A percentile compares a stretch with the other conserved stretches of the same genome.
These are phyloP conservation scores for Phialophora tarda DNA, from an alignment of 2,329 filamentous ascomycete species.

Conservation along the genomic window DNA sequence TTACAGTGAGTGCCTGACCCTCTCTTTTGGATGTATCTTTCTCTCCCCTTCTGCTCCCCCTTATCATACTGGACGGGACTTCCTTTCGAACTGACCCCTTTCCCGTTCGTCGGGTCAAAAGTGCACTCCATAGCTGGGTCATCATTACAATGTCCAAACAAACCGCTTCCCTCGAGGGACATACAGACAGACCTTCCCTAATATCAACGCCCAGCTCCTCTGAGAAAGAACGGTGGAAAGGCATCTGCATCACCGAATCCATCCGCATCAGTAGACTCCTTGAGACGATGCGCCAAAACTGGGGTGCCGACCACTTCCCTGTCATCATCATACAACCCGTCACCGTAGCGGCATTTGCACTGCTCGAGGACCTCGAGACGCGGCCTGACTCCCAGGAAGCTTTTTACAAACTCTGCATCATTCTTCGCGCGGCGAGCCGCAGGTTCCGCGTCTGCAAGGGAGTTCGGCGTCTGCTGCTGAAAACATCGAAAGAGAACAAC, in stretches of 20 bases:
- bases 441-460: conserved; percentile 42
- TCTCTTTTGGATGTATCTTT: background rate
- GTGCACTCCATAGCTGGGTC: conserved; percentile 34
- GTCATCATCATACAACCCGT: conserved; percentile 43
- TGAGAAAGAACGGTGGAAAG: conserved; percentile 31
- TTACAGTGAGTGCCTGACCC: conserved; percentile 41
- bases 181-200: conserved; percentile 35
- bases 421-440: conserved; percentile 40
- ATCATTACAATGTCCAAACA: conserved; percentile 42
- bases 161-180: conserved; percentile 24
- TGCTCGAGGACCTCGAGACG: conserved; percentile 41
- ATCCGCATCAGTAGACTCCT: conserved; percentile 40
- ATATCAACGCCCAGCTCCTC: conserved; percentile 27
- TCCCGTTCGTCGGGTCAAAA: background rate
- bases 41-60: background rate
- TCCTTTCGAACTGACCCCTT: background rate
- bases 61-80: background rate
- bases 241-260: conserved; percentile 40
- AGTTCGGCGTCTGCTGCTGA: conserved; percentile 41
- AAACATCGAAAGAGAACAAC: conserved; percentile 39
- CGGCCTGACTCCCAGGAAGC: conserved; percentile 38
- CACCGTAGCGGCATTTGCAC: conserved; percentile 41
- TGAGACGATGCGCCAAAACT: conserved; percentile 40
- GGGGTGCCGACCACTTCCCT: conserved; percentile 45
- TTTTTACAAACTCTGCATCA: conserved; percentile 42